Percentiles rank a stretch among this genome's conserved stretches.
Evolutionary conservation across 192 early-diverging fungal genomes (phyloP).

Genomic region (Coemansia sp.): DNA sequence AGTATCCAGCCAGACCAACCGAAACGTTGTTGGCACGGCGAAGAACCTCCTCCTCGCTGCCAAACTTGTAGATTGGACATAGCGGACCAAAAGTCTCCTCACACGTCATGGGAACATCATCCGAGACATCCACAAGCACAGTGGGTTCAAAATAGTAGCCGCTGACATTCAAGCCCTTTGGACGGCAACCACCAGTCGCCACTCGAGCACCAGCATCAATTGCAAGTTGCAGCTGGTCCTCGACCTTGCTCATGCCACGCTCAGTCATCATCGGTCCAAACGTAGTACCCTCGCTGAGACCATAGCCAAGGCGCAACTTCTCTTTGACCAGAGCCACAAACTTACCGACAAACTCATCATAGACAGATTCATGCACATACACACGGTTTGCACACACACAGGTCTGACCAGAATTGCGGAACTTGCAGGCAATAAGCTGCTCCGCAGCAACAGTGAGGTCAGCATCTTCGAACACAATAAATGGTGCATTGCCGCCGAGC

Average conservation of each 20-base stretch:
- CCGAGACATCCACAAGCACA: conserved; percentile 66
- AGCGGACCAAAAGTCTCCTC: conserved; percentile 95
- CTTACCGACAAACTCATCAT: conserved; percentile 63
- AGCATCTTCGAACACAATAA: conserved; percentile 58
- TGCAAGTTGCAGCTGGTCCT: conserved; percentile 69
- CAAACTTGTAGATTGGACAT: conserved; percentile 73
- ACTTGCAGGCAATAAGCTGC: conserved; percentile 46
- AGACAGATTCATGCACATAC: conserved; percentile 65
- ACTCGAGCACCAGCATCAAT: conserved; percentile 69
- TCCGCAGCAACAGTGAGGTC: conserved; percentile 44
- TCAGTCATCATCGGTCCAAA: conserved; percentile 83
- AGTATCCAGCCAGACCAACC: conserved; percentile 82
- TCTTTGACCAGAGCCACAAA: conserved; percentile 60
- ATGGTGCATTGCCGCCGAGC: conserved; percentile 62
- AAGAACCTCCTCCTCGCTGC: conserved; percentile 78
- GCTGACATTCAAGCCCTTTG: conserved; percentile 9
- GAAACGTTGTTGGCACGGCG: conserved; percentile 68
- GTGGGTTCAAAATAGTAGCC: conserved; percentile 86
- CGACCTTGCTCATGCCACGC: conserved; percentile 67
- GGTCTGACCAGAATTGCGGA: conserved; percentile 72
- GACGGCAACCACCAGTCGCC: conserved; percentile 61
- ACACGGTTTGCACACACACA: conserved; percentile 73
- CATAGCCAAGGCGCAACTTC: conserved; percentile 70
- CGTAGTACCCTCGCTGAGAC: conserved; percentile 61
- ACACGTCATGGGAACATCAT: conserved; percentile 64